Evolutionary conservation across 1,139 yeast species (phyloP).

Genomic region (Candida tunisiensis): DNA sequence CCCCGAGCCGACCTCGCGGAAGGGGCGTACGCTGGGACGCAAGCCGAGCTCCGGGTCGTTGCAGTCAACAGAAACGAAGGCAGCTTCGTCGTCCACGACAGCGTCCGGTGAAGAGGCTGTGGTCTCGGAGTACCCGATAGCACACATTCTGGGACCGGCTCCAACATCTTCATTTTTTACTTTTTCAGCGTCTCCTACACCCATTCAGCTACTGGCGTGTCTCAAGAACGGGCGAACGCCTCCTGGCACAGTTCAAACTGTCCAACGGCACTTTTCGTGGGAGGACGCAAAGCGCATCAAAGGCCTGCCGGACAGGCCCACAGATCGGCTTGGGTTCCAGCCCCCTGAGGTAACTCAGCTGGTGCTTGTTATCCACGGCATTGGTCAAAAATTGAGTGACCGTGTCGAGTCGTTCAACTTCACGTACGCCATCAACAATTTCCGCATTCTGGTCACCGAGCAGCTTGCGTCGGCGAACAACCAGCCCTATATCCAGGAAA

Average conservation of each 20-base stretch:
- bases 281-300: conserved; percentile 12
- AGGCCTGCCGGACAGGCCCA: conserved; percentile 14
- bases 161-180: not conserved
- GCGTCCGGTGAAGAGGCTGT: conserved; percentile 1
- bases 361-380: conserved; percentile 79
- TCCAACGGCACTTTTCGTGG: conserved; percentile 15
- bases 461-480: conserved; percentile 13
- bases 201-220: conserved; percentile 3
- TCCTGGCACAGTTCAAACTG: conserved; percentile 11
- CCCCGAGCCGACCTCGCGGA: too few species aligned
- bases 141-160: not conserved
- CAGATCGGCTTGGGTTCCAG: conserved; percentile 11
- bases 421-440: conserved; percentile 64
- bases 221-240: conserved; percentile 14
- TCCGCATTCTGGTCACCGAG: conserved; percentile 28
- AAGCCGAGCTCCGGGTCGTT: too few species aligned
- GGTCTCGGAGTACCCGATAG: not conserved
- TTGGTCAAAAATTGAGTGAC: conserved; percentile 77
- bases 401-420: conserved; percentile 72
- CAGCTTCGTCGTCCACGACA: not conserved
- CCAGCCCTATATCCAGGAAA: conserved; percentile 9
- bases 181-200: not conserved
- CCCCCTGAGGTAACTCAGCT: conserved; percentile 30
- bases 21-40: too few species aligned
- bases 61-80: too few species aligned